Percentiles rank a stretch among this genome's conserved stretches.
phyloP scores from a whole-genome alignment of 1,284 basidiomycete species.

The Pulveroboletus sp. region DNA sequence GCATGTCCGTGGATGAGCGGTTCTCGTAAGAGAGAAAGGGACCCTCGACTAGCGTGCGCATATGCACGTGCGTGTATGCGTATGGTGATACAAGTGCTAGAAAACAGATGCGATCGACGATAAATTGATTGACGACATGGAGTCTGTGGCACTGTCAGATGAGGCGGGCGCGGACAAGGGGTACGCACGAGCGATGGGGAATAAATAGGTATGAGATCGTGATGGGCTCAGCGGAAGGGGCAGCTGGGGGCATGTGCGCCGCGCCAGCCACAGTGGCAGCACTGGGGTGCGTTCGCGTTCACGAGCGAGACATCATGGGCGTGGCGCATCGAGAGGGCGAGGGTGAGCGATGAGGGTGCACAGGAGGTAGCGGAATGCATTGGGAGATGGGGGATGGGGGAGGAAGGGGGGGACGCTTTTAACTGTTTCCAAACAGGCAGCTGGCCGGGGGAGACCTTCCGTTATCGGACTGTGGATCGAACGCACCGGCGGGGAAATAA shows the following conservation, averaged over 20 bases:
- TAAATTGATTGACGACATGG: conserved; percentile 31
- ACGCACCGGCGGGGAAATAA: conserved; percentile 28
- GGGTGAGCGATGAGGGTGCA: conserved; percentile 3
- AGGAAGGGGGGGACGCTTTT: conserved; percentile 21
- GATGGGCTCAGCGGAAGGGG: conserved; percentile 47
- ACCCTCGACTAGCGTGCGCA: conserved; percentile 29
- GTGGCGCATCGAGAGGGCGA: conserved; percentile 21
- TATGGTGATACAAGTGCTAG: conserved; percentile 32
- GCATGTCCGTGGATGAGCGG: conserved; percentile 19
- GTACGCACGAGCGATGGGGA: conserved; percentile 23
- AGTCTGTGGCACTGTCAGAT: conserved; percentile 6
- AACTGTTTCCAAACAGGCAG: conserved; percentile 29
- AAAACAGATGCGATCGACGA: conserved; percentile 32
- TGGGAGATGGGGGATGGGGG: not conserved
- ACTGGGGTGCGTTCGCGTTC: conserved; percentile 56
- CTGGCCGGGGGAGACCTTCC: conserved; percentile 32
- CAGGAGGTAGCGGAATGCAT: conserved; percentile 25
- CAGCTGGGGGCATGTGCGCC: conserved; percentile 62
- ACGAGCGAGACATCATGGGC: conserved; percentile 21
- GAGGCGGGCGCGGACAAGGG: not conserved
- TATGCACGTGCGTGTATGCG: conserved; percentile 33
- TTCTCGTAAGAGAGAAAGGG: not conserved
- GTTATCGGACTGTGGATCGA: conserved; percentile 36
- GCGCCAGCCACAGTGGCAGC: conserved; percentile 72
- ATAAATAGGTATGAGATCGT: conserved; percentile 27